Evolutionary conservation across 2,329 filamentous ascomycete species (phyloP).

Genomic region (Pseudogymnoascus sp.): DNA sequence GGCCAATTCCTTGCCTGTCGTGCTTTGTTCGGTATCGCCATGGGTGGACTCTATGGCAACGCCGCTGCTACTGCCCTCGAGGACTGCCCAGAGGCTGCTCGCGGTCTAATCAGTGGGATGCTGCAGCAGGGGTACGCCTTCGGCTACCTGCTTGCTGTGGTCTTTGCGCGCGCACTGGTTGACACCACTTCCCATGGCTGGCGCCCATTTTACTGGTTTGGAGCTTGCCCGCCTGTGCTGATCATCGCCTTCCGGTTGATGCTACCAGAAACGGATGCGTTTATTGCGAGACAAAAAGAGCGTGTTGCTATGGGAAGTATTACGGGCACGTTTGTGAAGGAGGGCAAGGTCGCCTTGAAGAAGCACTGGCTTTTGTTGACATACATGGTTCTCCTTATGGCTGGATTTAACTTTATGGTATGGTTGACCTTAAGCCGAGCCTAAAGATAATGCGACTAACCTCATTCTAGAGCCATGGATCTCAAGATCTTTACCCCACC

Average conservation of each 20-base stretch:
- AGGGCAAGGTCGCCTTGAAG: slow-evolving; percentile 70
- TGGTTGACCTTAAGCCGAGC: slow-evolving; percentile 33
- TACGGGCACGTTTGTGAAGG: slow-evolving; percentile 59
- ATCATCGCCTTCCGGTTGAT: slow-evolving; percentile 72
- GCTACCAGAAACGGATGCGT: slow-evolving; percentile 72
- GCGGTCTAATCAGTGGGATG: slow-evolving; percentile 75
- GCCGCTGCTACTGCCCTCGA: slow-evolving; percentile 72
- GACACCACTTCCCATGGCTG: slow-evolving; percentile 71
- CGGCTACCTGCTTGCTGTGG: slow-evolving; percentile 70
- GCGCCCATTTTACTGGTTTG: slow-evolving; percentile 87
- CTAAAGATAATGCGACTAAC: background rate
- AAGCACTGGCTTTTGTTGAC: slow-evolving; percentile 72
- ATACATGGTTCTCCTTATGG: slow-evolving; percentile 81
- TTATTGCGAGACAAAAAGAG: slow-evolving; percentile 56
- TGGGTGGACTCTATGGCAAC: slow-evolving; percentile 75
- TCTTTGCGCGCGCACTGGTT: slow-evolving; percentile 58
- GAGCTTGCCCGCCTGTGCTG: slow-evolving; percentile 67
- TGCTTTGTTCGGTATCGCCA: slow-evolving; percentile 69
- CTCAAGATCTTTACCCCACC: slow-evolving; percentile 49
- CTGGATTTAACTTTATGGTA: slow-evolving; percentile 87
- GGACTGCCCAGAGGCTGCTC: slow-evolving; percentile 38
- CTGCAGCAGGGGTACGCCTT: slow-evolving; percentile 75
- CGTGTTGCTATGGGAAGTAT: slow-evolving; percentile 52
- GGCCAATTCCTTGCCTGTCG: slow-evolving; percentile 60
- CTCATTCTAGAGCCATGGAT: slow-evolving; percentile 20